These are phyloP conservation scores for Colletotrichum brevisporum DNA, from an alignment of 2,329 filamentous ascomycete genomes.

Conservation along the genomic window DNA sequence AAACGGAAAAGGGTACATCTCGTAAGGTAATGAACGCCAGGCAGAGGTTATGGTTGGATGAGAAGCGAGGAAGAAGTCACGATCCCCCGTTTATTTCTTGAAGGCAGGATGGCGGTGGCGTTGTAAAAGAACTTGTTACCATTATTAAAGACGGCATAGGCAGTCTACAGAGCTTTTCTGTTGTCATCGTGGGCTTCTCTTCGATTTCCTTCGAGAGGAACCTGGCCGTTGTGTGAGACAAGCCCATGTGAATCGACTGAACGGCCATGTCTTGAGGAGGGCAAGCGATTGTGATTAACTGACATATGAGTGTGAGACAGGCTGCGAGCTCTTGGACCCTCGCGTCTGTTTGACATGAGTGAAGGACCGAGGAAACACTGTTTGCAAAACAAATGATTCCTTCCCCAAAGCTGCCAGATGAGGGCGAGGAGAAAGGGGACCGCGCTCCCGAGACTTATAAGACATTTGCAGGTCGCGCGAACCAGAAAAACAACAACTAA, in stretches of 20 bases:
- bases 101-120: constrained; percentile 36
- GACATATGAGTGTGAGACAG: constrained; percentile 11
- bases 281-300: constrained; percentile 7
- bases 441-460: constrained; percentile 27
- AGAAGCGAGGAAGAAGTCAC: constrained; percentile 22
- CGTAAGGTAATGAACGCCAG: constrained; percentile 55
- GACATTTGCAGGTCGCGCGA: constrained; percentile 35
- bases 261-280: not conserved
- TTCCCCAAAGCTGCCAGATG: constrained; percentile 15
- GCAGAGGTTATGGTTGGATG: constrained; percentile 28
- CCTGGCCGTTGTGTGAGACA: constrained; percentile 2
- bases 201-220: not conserved
- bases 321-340: not conserved
- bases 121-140: constrained; percentile 41
- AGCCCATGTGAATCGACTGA: not conserved
- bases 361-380: constrained; percentile 16
- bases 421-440: constrained; percentile 21
- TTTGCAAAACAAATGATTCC: constrained; percentile 32
- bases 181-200: not conserved
- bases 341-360: not conserved
- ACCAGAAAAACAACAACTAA: constrained; percentile 33
- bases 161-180: constrained; percentile 26
- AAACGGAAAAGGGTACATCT: constrained; percentile 75
- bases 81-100: constrained; percentile 19
- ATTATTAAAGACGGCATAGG: constrained; percentile 34